Evolutionary conservation across 164 flowering plant genomes (phyloP).

Genomic region (Nelumbo lutea): DNA sequence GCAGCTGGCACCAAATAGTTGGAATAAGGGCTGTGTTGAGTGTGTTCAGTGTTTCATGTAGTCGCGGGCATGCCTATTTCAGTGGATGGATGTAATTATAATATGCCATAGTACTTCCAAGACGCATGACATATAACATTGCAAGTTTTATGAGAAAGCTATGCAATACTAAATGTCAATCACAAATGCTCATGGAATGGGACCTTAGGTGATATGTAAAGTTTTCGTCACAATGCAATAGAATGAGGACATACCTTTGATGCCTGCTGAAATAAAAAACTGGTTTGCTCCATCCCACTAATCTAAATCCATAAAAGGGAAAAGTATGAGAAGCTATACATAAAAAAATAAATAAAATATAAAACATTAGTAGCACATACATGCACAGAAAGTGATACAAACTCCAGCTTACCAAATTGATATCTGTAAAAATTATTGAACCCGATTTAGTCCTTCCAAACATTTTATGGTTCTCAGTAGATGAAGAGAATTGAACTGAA

Average conservation of each 20-base stretch:
- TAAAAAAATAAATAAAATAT: slow-evolving; percentile 1
- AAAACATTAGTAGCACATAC: background rate
- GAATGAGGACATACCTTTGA: slow-evolving; percentile 57
- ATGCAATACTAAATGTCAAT: no score
- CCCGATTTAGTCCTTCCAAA: slow-evolving; percentile 57
- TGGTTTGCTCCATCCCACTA: slow-evolving; percentile 97
- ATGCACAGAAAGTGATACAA: background rate
- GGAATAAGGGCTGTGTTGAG: background rate
- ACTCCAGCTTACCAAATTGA: slow-evolving; percentile 60
- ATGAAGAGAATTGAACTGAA: slow-evolving; percentile 17
- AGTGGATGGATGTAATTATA: no score
- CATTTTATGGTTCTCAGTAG: slow-evolving; percentile 23
- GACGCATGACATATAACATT: no score
- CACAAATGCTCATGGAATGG: background rate
- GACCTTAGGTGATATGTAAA: background rate
- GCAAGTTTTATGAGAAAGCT: no score
- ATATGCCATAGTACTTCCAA: no score
- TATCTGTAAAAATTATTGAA: slow-evolving; percentile 69
- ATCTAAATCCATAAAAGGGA: slow-evolving; percentile 35
- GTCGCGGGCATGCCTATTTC: background rate
- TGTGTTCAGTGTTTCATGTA: background rate
- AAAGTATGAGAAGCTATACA: slow-evolving; percentile 3
- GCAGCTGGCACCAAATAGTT: background rate
- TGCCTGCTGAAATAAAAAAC: slow-evolving; percentile 92
- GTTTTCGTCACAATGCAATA: background rate